Evolutionary conservation across 768 basidiomycete species (phyloP).

Genomic region (Mycena vulgaris): DNA sequence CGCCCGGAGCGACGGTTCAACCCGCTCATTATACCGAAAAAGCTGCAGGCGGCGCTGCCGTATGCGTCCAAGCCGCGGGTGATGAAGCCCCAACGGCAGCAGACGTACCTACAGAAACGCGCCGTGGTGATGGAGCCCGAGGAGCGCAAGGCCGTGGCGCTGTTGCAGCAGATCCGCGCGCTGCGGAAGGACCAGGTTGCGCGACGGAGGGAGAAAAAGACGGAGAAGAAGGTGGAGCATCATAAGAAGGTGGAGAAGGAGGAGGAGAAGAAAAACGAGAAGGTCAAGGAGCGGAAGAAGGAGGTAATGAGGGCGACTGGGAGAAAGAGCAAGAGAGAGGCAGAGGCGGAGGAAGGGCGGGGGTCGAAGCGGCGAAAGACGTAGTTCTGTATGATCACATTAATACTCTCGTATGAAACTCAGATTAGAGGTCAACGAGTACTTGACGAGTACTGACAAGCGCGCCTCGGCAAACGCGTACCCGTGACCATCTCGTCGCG

Average conservation of each 20-base stretch:
- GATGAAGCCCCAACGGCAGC: conserved; percentile 78
- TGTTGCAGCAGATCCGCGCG: conserved; percentile 95
- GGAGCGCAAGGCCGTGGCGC: conserved; percentile 91
- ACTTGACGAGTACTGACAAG: not conserved
- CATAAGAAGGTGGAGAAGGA: conserved; percentile 83
- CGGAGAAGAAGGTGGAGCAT: conserved; percentile 78
- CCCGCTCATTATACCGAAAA: conserved; percentile 88
- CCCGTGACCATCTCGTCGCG: not conserved
- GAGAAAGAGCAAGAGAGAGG: conserved; percentile 78
- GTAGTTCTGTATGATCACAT: conserved; percentile 18
- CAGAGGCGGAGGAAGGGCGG: conserved; percentile 71
- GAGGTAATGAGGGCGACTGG: conserved; percentile 82
- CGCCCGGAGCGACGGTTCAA: conserved; percentile 91
- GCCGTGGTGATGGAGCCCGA: conserved; percentile 97
- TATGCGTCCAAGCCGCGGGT: conserved; percentile 94
- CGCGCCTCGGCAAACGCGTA: not conserved
- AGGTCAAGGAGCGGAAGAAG: conserved; percentile 83
- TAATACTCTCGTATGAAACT: no score
- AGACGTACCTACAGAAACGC: conserved; percentile 94
- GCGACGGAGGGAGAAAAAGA: conserved; percentile 88
- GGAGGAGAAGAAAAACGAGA: conserved; percentile 72
- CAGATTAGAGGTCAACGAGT: no score
- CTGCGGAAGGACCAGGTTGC: conserved; percentile 90
- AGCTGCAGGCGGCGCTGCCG: conserved; percentile 91
- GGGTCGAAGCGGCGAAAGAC: conserved; percentile 69